Percentiles rank a stretch among this genome's conserved stretches.
These are phyloP conservation scores for Neurospora sp. DNA, from an alignment of 495 filamentous ascomycete species.

Conservation along the genomic window DNA sequence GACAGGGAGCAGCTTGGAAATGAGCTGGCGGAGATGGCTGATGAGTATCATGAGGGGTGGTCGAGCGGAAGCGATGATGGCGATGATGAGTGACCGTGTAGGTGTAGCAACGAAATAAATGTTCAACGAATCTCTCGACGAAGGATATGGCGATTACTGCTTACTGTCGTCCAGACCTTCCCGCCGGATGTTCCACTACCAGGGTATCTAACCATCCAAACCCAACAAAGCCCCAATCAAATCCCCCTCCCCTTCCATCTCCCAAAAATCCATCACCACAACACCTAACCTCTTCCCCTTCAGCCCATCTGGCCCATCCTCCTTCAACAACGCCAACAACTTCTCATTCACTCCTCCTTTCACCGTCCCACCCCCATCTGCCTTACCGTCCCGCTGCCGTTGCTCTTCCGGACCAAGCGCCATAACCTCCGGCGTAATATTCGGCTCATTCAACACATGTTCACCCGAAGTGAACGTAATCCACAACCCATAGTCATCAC, in stretches of 20 bases:
- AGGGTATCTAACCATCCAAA: background rate
- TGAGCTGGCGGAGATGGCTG: constrained; percentile 73
- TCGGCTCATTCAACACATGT: constrained; percentile 30
- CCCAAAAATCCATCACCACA: background rate
- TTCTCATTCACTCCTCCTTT: background rate
- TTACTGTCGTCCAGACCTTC: background rate
- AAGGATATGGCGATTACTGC: constrained; percentile 32
- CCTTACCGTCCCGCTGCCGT: background rate
- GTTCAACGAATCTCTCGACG: constrained; percentile 19
- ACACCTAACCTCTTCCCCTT: background rate
- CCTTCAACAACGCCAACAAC: background rate
- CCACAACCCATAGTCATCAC: constrained; percentile 27
- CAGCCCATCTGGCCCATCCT: background rate
- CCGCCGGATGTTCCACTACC: background rate
- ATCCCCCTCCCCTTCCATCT: background rate
- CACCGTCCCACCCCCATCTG: background rate
- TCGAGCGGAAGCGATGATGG: constrained; percentile 73
- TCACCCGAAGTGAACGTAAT: constrained; percentile 41
- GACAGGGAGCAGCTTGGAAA: constrained; percentile 76
- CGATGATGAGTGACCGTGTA: constrained; percentile 48
- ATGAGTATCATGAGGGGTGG: constrained; percentile 87
- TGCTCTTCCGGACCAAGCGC: constrained; percentile 13
- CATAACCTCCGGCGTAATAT: constrained; percentile 37
- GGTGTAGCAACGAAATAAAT: background rate
- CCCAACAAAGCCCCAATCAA: background rate